phyloP scores from a whole-genome alignment of 306 rosid genomes.

The Citrullus amarus region DNA sequence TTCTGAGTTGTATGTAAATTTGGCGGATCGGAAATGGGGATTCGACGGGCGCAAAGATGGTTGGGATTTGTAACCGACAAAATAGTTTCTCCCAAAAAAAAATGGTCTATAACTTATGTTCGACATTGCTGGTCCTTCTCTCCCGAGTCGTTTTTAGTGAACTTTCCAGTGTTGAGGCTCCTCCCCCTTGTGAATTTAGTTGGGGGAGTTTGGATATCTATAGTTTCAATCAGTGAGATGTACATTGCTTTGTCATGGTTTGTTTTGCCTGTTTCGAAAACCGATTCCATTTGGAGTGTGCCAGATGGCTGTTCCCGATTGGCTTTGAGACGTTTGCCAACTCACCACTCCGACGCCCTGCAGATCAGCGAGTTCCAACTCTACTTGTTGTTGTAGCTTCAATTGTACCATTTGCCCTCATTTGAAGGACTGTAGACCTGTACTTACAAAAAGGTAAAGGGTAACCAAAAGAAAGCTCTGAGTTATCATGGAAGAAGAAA shows the following conservation, averaged over 20 bases:
- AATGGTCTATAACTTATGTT: background rate
- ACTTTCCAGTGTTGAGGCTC: background rate
- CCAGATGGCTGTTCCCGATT: background rate
- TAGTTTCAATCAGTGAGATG: slow-evolving; percentile 41
- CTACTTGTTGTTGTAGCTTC: slow-evolving; percentile 4
- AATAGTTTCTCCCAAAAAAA: background rate
- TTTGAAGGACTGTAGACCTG: background rate
- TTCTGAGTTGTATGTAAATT: slow-evolving; percentile 59
- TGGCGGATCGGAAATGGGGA: slow-evolving; percentile 53
- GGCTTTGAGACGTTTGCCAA: background rate
- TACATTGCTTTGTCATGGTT: slow-evolving; percentile 41
- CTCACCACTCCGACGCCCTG: background rate
- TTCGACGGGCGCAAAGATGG: slow-evolving; percentile 73
- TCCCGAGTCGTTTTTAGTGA: slow-evolving; percentile 8
- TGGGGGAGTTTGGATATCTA: slow-evolving; percentile 25
- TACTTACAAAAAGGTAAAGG: slow-evolving; percentile 7
- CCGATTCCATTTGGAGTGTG: background rate
- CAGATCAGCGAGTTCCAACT: background rate
- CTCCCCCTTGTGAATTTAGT: slow-evolving; percentile 36
- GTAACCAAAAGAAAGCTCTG: slow-evolving; percentile 4
- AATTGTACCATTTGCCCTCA: slow-evolving; percentile 4
- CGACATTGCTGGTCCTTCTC: background rate
- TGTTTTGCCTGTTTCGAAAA: background rate
- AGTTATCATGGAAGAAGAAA: background rate
- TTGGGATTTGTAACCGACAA: slow-evolving; percentile 70